Evolutionary conservation across 768 basidiomycete species (phyloP).

Genomic region (Boletus sp.): DNA sequence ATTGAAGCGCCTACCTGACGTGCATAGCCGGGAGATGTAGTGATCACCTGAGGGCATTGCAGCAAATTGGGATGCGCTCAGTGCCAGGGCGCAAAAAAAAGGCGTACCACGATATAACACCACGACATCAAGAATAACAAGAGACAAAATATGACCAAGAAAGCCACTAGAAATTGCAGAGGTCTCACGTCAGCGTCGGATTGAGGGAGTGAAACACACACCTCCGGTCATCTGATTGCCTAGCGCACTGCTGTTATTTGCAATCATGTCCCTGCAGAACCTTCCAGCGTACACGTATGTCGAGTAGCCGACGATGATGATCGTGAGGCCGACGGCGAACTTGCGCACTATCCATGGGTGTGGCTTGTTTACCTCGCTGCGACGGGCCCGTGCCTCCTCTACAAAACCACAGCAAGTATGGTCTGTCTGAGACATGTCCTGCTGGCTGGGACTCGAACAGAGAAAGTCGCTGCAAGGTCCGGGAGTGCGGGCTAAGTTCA

Average conservation of each 20-base stretch:
- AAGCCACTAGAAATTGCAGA: constrained; percentile 47
- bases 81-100: not conserved
- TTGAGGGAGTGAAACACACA: constrained; percentile 49
- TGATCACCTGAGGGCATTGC: constrained; percentile 46
- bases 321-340: constrained; percentile 56
- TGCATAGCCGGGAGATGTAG: constrained; percentile 70
- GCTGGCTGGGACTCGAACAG: not conserved
- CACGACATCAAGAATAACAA: constrained; percentile 73
- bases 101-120: constrained; percentile 71
- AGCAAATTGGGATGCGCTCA: not conserved
- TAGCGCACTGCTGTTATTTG: constrained; percentile 39
- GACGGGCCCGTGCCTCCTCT: constrained; percentile 45
- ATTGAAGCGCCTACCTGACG: constrained; percentile 48
- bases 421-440: constrained; percentile 16
- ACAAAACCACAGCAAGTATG: constrained; percentile 50
- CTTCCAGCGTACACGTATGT: constrained; percentile 77
- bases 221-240: constrained; percentile 58
- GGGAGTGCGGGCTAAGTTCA: not conserved
- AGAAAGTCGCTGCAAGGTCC: not conserved
- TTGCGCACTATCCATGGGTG: constrained; percentile 79
- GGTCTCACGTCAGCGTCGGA: constrained; percentile 4
- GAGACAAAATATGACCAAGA: constrained; percentile 61
- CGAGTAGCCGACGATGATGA: constrained; percentile 63
- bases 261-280: constrained; percentile 72
- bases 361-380: constrained; percentile 40